Percentiles rank a stretch among this genome's conserved stretches.
Evolutionary conservation across 2,329 filamentous ascomycete genomes (phyloP).

Genomic region (Paradendryphiella salina): DNA sequence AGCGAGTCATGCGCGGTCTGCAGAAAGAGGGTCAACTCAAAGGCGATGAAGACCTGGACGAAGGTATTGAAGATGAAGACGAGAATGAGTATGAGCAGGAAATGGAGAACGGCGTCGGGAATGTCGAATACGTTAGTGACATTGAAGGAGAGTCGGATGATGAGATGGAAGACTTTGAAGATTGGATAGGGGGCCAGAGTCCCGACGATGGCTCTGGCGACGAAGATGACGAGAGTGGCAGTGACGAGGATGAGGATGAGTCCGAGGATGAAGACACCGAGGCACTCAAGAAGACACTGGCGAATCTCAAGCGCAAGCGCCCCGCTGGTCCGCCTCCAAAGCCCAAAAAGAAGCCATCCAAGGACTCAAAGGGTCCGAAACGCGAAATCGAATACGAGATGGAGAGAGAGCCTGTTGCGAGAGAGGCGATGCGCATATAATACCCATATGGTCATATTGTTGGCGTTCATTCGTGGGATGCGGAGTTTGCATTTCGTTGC

Average conservation of each 20-base stretch:
- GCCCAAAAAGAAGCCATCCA: slow-evolving; percentile 60
- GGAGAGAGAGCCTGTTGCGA: slow-evolving; percentile 60
- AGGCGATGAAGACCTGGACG: slow-evolving; percentile 84
- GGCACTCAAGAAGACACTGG: slow-evolving; percentile 61
- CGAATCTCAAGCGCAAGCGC: slow-evolving; percentile 61
- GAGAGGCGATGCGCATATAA: slow-evolving; percentile 41
- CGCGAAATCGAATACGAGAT: slow-evolving; percentile 79
- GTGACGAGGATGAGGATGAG: slow-evolving; percentile 59
- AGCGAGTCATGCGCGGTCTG: slow-evolving; percentile 89
- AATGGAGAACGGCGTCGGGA: slow-evolving; percentile 66
- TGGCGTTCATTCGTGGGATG: slow-evolving; percentile 21
- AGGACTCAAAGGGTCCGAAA: slow-evolving; percentile 58
- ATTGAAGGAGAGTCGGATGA: slow-evolving; percentile 74
- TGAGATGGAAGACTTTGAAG: slow-evolving; percentile 73
- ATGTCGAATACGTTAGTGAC: slow-evolving; percentile 92
- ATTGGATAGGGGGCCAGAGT: slow-evolving; percentile 81
- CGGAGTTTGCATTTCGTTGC: slow-evolving; percentile 12
- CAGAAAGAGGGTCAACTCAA: slow-evolving; percentile 83
- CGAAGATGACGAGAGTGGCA: slow-evolving; percentile 60
- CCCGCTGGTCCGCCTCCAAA: slow-evolving; percentile 55
- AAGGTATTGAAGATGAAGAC: slow-evolving; percentile 79
- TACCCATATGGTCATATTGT: slow-evolving; percentile 20
- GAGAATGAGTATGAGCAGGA: slow-evolving; percentile 69
- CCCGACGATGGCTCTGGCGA: slow-evolving; percentile 58
- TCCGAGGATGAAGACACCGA: slow-evolving; percentile 59